Conservation (phyloP, 192 early-diverging fungal genomes). For the Linnemannia hyalina region DNA sequence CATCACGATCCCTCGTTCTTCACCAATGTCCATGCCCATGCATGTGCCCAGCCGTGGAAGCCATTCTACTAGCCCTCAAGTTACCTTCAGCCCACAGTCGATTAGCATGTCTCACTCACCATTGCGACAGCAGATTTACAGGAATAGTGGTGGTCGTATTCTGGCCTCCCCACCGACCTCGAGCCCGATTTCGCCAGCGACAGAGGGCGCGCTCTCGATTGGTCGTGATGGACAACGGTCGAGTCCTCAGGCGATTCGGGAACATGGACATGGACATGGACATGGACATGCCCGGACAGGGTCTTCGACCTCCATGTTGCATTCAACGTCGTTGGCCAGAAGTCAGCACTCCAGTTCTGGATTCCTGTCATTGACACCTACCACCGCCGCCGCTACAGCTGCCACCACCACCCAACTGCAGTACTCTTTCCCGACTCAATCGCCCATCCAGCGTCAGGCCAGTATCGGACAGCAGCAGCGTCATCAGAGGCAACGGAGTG, state of each 20-base stretch:
- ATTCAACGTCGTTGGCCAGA: constrained; percentile 30
- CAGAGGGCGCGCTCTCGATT: neutral
- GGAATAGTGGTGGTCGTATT: neutral
- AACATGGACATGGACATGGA: neutral
- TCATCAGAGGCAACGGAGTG: constrained; percentile 34
- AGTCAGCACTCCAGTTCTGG: constrained; percentile 15
- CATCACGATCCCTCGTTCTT: constrained; percentile 28
- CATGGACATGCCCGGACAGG: neutral
- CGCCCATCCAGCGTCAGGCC: constrained; percentile 2
- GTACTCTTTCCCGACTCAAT: neutral
- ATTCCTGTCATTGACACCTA: neutral
- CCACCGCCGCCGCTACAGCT: neutral
- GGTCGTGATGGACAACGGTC: constrained; percentile 19
- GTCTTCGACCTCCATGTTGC: constrained; percentile 23
- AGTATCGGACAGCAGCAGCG: constrained; percentile 8
- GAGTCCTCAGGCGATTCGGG: constrained; percentile 18
- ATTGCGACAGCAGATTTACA: constrained; percentile 15
- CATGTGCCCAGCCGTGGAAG: neutral
- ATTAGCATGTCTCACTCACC: constrained; percentile 22
- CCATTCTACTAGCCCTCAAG: neutral
- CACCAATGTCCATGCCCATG: constrained; percentile 28
- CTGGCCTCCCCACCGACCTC: constrained; percentile 17
- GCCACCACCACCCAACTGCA: neutral
- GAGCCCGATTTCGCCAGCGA: constrained; percentile 7
- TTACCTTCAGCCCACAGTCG: constrained; percentile 8